phyloP scores from a whole-genome alignment of 1,284 basidiomycete species.

The Ustilago bromivora region DNA sequence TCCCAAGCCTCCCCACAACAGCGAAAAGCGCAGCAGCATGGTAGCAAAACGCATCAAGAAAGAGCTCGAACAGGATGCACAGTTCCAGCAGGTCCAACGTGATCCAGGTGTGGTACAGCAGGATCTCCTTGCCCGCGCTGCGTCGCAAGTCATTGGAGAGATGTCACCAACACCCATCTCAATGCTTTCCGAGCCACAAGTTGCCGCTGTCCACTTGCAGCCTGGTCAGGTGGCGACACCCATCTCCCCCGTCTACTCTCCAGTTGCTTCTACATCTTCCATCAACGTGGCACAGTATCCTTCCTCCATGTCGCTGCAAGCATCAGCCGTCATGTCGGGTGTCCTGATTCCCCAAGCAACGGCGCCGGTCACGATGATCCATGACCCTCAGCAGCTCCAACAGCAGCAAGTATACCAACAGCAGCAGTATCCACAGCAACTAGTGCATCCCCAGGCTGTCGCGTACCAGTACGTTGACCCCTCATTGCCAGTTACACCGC shows the following conservation, averaged over 20 bases:
- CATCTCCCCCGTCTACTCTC: slow-evolving; percentile 41
- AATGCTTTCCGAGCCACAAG: slow-evolving; percentile 17
- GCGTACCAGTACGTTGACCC: not conserved
- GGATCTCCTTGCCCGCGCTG: slow-evolving; percentile 58
- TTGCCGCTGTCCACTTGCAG: slow-evolving; percentile 28
- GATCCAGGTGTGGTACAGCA: slow-evolving; percentile 53
- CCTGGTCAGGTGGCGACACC: slow-evolving; percentile 41
- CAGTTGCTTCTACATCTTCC: slow-evolving; percentile 36
- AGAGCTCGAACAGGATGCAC: slow-evolving; percentile 62
- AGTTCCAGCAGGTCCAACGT: slow-evolving; percentile 51
- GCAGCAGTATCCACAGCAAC: slow-evolving; percentile 6
- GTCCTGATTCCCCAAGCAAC: slow-evolving; percentile 14
- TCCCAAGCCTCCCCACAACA: slow-evolving; percentile 24
- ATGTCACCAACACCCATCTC: slow-evolving; percentile 40
- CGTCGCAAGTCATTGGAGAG: slow-evolving; percentile 59
- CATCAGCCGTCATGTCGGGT: slow-evolving; percentile 24
- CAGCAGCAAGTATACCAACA: slow-evolving; percentile 12
- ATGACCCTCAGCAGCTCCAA: slow-evolving; percentile 20
- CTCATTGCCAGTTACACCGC: slow-evolving; percentile 1
- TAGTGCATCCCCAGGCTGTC: not conserved
- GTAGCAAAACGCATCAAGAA: slow-evolving; percentile 54
- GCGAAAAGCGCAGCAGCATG: slow-evolving; percentile 46
- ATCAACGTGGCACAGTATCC: slow-evolving; percentile 34
- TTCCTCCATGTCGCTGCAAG: slow-evolving; percentile 26
- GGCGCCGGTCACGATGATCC: slow-evolving; percentile 13